Percentiles rank a stretch among this genome's conserved stretches.
Conservation (phyloP, 2,329 filamentous ascomycete genomes). For the Botrytis fragariae region DNA sequence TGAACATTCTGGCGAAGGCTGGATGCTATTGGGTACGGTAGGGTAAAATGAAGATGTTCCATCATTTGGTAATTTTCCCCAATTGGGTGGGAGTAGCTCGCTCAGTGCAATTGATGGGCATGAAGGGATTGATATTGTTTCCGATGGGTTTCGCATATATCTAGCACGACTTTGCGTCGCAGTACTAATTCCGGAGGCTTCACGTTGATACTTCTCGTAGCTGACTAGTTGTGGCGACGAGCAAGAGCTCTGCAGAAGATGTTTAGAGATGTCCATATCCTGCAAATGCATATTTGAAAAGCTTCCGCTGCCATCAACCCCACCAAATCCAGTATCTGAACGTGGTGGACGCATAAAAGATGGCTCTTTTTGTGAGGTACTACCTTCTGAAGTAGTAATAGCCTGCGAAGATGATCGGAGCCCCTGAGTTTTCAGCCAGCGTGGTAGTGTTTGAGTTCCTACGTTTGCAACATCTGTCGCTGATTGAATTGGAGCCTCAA, state of each 20-base stretch:
- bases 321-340: conserved; percentile 30
- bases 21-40: conserved; percentile 28
- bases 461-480: conserved; percentile 16
- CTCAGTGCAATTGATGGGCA: conserved; percentile 24
- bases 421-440: conserved; percentile 31
- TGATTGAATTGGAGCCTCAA: conserved; percentile 20
- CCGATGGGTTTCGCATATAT: conserved; percentile 27
- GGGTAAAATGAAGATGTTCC: conserved; percentile 31
- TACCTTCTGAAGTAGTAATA: conserved; percentile 22
- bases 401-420: conserved; percentile 28
- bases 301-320: conserved; percentile 33
- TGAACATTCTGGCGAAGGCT: conserved; percentile 30
- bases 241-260: conserved; percentile 30
- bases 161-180: conserved; percentile 24
- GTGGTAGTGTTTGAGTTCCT: conserved; percentile 20
- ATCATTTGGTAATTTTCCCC: conserved; percentile 27
- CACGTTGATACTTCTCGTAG: conserved; percentile 26
- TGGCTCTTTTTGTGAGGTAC: conserved; percentile 1
- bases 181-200: conserved; percentile 26
- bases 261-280: conserved; percentile 36
- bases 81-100: conserved; percentile 29
- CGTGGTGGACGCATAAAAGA: conserved; percentile 17
- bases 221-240: conserved; percentile 32
- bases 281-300: conserved; percentile 30
- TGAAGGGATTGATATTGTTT: conserved; percentile 23